phyloP scores from a whole-genome alignment of 805 yeast species.

The Teunomyces tritomae region DNA sequence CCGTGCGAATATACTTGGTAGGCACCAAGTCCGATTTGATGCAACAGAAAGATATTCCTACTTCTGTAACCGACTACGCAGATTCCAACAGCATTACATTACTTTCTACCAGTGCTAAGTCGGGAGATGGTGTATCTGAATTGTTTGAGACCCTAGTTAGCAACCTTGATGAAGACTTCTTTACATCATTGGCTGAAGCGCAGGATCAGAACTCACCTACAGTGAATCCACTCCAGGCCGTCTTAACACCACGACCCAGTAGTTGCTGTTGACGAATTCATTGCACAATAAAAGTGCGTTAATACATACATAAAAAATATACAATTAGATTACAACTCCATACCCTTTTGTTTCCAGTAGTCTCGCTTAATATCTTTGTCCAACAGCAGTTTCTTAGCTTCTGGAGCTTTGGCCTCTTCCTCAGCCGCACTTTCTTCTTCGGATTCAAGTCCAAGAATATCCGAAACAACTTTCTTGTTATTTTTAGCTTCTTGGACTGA shows the following conservation, averaged over 20 bases:
- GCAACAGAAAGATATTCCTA: slow-evolving; percentile 8
- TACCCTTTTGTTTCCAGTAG: slow-evolving; percentile 43
- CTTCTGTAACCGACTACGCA: slow-evolving; percentile 16
- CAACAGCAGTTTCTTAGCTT: slow-evolving; percentile 10
- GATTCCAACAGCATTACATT: slow-evolving; percentile 15
- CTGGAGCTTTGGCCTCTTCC: slow-evolving; percentile 4
- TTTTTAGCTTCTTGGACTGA: slow-evolving; percentile 8
- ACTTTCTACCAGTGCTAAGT: slow-evolving; percentile 62
- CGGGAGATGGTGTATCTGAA: slow-evolving; percentile 56
- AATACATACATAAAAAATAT: neutral
- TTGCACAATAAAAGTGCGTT: no score
- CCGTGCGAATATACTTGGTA: slow-evolving; percentile 45
- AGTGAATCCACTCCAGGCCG: neutral
- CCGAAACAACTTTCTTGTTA: slow-evolving; percentile 11
- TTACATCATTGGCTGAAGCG: slow-evolving; percentile 18
- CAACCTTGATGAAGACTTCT: slow-evolving; percentile 29
- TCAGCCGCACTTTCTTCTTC: slow-evolving; percentile 5
- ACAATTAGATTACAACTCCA: slow-evolving; percentile 19
- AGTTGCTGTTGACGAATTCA: neutral
- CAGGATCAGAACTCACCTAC: slow-evolving; percentile 1
- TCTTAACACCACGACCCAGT: neutral
- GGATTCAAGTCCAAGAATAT: slow-evolving; percentile 8
- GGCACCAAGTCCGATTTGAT: slow-evolving; percentile 82
- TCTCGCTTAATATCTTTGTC: slow-evolving; percentile 37
- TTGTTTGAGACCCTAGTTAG: slow-evolving; percentile 32